Base-by-base conservation (phyloP, 805 yeast genomes). In the Candida insectalens region DNA sequence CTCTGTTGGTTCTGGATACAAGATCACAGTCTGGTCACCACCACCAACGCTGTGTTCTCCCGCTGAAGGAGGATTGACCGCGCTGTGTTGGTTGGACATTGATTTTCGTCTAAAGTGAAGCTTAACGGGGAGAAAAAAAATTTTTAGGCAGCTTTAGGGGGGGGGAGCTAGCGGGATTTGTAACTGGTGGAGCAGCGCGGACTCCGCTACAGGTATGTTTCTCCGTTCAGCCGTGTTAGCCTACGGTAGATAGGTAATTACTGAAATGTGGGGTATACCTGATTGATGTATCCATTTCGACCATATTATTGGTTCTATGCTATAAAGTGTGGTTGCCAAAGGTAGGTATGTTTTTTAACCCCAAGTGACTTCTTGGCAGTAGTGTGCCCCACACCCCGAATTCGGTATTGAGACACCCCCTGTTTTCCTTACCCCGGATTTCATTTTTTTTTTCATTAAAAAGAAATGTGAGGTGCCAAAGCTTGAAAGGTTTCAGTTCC, bases 401-500 rank as follows among this genome's bases (percentile, higher is more conserved):
- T n/a, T 21, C 12, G 12, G 23, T 12, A 21, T 7, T 21, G 7
- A 8, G 10, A 7, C 23, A 8, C 12, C 12, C 23, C 23, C 23
- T 12, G 7, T 21, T 12, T 12, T 12, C 23, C 12, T 21, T 12
- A 7, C 23, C 23, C 10, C 23, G 12, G 12, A 8, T 21, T 21
- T 12, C 23, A 21, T 12, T 21, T 21, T 21, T 21, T 21, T 21
- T 21, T 21, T 21, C 23, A 21, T 12, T 21, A 21, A 8, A 7
- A 7, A 7, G 23, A 21, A 12, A 12, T 21, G 10, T 7, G 23
- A 21, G 23, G 10, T n/a, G n/a, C n/a, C n/a, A n/a, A n/a, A n/a
- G n/a, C n/a, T n/a, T n/a, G n/a, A n/a, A n/a, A 12, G 8, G 18
- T 6, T 17, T 33, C 36, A 47, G 28, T 51, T 49, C 35, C 52